Conservation (phyloP, 2,329 filamentous ascomycete genomes). For the Nemania sp. region DNA sequence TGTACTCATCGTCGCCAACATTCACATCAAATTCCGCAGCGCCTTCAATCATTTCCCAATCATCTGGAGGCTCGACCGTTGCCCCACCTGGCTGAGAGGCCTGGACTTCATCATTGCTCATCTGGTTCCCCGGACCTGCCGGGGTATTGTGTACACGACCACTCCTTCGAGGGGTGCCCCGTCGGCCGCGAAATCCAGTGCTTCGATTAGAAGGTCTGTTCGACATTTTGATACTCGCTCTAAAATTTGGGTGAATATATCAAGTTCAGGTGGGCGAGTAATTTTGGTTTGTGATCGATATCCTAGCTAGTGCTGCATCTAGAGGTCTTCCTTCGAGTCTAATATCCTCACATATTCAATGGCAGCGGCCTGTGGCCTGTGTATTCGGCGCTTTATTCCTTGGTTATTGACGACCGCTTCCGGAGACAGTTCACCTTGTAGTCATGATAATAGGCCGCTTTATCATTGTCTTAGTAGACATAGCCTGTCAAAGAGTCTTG, state of each 20-base stretch:
- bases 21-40: no score
- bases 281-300: background rate
- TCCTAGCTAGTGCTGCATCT: background rate
- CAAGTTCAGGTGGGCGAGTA: background rate
- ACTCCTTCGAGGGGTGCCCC: no score
- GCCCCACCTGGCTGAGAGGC: no score
- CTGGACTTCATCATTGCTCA: background rate
- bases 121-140: background rate
- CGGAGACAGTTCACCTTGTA: background rate
- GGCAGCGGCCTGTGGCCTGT: background rate
- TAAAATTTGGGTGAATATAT: background rate
- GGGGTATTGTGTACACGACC: background rate
- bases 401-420: conserved; percentile 7
- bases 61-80: no score
- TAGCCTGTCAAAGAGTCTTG: conserved; percentile 11
- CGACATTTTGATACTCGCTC: background rate
- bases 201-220: no score
- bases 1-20: no score
- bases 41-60: no score
- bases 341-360: conserved; percentile 5
- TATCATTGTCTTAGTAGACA: background rate
- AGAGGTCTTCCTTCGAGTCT: background rate
- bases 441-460: background rate
- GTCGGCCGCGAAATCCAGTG: no score
- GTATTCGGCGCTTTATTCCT: conserved; percentile 2